phyloP scores from a whole-genome alignment of 176 grass and related monocot species.

The Hyparrhenia diplandra region DNA sequence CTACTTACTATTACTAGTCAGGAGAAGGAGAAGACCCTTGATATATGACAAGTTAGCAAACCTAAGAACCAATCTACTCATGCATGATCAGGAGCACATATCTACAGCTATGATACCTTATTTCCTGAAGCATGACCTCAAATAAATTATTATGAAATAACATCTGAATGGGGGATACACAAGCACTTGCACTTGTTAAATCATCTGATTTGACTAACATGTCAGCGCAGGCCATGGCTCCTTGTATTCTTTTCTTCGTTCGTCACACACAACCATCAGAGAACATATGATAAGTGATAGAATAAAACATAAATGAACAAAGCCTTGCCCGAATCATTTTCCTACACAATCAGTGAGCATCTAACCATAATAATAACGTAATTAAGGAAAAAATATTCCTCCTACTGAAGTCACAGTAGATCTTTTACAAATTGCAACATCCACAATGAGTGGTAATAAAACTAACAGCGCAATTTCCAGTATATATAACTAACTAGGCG shows the following conservation, averaged over 20 bases:
- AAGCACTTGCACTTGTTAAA: constrained; percentile 8
- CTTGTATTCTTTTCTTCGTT: neutral
- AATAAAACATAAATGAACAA: neutral
- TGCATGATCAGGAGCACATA: neutral
- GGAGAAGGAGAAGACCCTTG: neutral
- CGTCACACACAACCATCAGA: neutral
- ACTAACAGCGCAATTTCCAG: neutral
- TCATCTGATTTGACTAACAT: neutral
- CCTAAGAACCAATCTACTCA: neutral
- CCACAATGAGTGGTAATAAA: neutral
- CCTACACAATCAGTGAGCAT: neutral
- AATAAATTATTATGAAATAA: too few species aligned
- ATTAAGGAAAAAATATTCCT: too few species aligned
- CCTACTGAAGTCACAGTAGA: too few species aligned
- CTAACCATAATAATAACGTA: neutral
- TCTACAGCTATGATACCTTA: neutral
- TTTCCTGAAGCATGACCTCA: constrained; percentile 4
- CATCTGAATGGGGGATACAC: too few species aligned
- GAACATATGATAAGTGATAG: neutral
- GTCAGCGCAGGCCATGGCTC: neutral
- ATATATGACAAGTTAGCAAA: neutral
- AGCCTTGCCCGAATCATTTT: neutral
- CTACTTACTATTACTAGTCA: neutral
- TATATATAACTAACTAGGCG: neutral
- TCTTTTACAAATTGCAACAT: neutral